Percentiles rank a stretch among this genome's conserved stretches.
Conservation (phyloP, 352 stramenopile species). For the Globisporangium paroecandrum region DNA sequence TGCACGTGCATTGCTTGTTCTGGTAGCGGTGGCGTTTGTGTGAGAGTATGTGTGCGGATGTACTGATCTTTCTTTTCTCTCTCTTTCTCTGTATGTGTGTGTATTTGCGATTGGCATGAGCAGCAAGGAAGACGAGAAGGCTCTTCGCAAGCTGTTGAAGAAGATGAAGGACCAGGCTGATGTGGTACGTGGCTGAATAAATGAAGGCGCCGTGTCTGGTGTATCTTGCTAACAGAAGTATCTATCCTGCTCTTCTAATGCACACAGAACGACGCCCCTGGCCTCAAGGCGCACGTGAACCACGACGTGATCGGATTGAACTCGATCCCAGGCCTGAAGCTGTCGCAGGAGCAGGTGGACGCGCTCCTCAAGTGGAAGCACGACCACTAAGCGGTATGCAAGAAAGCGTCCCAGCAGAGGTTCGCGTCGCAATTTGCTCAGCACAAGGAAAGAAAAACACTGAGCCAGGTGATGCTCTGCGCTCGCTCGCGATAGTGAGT, state of each 20-base stretch:
- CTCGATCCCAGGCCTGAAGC: slow-evolving; percentile 56
- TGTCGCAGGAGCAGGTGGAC: slow-evolving; percentile 65
- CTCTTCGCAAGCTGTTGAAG: slow-evolving; percentile 82
- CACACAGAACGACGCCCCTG: slow-evolving; percentile 41
- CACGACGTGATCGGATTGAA: slow-evolving; percentile 76
- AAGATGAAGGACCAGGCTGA: slow-evolving; percentile 87
- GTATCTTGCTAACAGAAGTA: not conserved
- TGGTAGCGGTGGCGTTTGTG: not conserved
- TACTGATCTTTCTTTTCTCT: not conserved
- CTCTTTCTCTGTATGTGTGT: not conserved
- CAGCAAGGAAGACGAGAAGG: slow-evolving; percentile 87
- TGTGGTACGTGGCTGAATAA: slow-evolving; percentile 21
- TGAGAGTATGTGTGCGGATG: not conserved
- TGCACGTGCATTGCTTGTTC: not conserved
- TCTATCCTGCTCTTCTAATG: not conserved
- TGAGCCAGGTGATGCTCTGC: not conserved
- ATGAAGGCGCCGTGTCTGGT: not conserved
- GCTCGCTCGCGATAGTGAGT: not conserved
- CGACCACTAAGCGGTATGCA: slow-evolving; percentile 51
- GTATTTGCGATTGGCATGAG: not conserved
- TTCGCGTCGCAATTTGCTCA: not conserved
- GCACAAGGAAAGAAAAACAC: not conserved
- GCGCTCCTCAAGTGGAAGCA: slow-evolving; percentile 90
- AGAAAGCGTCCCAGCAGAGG: not conserved
- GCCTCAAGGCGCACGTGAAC: slow-evolving; percentile 67